Percentiles rank a stretch among this genome's conserved stretches.
Evolutionary conservation across 169 alveolate genomes (phyloP).

Genomic region (Cryptosporidium tyzzeri): DNA sequence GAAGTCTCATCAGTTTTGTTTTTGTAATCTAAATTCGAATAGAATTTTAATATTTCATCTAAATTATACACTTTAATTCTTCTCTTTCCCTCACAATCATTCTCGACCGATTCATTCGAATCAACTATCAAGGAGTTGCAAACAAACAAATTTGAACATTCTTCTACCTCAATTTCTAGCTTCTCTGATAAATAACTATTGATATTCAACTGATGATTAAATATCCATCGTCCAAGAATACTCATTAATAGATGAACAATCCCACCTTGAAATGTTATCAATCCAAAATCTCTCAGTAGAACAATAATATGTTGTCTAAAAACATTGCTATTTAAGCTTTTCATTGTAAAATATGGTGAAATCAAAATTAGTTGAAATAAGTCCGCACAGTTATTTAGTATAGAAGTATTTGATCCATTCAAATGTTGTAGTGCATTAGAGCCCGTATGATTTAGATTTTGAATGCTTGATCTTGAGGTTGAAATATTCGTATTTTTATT

Average conservation of each 20-base stretch:
- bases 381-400: slow-evolving; percentile 34
- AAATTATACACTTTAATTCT: slow-evolving; percentile 4
- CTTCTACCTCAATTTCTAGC: background rate
- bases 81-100: background rate
- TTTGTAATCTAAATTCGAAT: slow-evolving; percentile 9
- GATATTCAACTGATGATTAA: background rate
- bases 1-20: background rate
- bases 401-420: slow-evolving; percentile 5
- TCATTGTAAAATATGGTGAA: slow-evolving; percentile 26
- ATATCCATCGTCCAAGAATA: slow-evolving; percentile 70
- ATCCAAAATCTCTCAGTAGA: slow-evolving; percentile 51
- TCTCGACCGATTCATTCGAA: background rate
- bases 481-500: background rate
- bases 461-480: background rate
- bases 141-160: background rate
- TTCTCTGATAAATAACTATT: slow-evolving; percentile 14
- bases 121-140: background rate
- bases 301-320: background rate
- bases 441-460: background rate
- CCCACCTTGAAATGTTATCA: slow-evolving; percentile 45
- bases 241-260: slow-evolving; percentile 30
- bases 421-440: background rate
- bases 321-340: background rate
- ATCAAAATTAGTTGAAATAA: slow-evolving; percentile 49
- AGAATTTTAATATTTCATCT: slow-evolving; percentile 20